Percentiles rank a stretch among this genome's conserved stretches.
Evolutionary conservation across 1,284 basidiomycete genomes (phyloP).

Genomic region (Sanghuangporus weigelae): DNA sequence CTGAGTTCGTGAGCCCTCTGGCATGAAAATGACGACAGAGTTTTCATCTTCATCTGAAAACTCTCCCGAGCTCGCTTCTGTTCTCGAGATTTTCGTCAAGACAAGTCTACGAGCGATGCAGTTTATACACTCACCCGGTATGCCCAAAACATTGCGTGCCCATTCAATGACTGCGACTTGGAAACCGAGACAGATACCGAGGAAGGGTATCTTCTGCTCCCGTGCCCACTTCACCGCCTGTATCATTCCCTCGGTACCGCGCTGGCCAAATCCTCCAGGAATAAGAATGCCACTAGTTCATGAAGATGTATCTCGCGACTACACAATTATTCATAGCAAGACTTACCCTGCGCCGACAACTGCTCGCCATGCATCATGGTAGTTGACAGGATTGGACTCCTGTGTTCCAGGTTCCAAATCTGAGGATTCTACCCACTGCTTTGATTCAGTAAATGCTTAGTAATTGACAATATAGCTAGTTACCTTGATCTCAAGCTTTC

Average conservation of each 20-base stretch:
- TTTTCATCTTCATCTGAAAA: conserved; percentile 58
- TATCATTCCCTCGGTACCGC: conserved; percentile 98
- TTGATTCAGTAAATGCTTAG: conserved; percentile 11
- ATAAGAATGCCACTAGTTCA: conserved; percentile 83
- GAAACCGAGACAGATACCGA: conserved; percentile 98
- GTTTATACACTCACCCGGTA: conserved; percentile 46
- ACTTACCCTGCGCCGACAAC: conserved; percentile 85
- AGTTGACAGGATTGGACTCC: conserved; percentile 76
- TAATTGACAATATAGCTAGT: conserved; percentile 22
- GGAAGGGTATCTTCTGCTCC: conserved; percentile 91
- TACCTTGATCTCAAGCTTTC: conserved; percentile 79
- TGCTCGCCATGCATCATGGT: conserved; percentile 94
- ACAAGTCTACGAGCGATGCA: not conserved
- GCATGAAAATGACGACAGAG: conserved; percentile 96
- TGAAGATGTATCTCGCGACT: not conserved
- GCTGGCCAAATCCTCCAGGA: conserved; percentile 91
- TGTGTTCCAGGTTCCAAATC: conserved; percentile 84
- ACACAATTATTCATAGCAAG: not conserved
- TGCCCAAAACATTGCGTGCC: conserved; percentile 80
- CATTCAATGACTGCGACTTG: conserved; percentile 97
- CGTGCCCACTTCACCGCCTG: conserved; percentile 95
- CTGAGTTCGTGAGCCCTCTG: conserved; percentile 96
- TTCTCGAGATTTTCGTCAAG: not conserved
- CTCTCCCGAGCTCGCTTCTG: conserved; percentile 88
- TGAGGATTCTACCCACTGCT: conserved; percentile 95